phyloP scores from a whole-genome alignment of 495 filamentous ascomycete genomes.

The Halenospora varia region DNA sequence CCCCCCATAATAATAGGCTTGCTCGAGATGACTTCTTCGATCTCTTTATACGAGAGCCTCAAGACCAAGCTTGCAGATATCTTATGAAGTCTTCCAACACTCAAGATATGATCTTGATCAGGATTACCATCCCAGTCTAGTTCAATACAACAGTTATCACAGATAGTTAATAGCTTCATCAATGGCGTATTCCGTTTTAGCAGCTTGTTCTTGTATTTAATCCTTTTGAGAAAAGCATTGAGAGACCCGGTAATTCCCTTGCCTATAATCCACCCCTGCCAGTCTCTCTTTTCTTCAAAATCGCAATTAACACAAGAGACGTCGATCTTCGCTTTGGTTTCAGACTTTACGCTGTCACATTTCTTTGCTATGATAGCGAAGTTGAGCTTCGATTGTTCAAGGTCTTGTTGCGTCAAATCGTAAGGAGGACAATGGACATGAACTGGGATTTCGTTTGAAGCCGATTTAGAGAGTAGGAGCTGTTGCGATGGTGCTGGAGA shows the following conservation, averaged over 20 bases:
- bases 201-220: background rate
- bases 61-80: constrained; percentile 4
- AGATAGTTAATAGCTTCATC: constrained; percentile 5
- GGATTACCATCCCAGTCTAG: constrained; percentile 1
- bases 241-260: background rate
- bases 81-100: background rate
- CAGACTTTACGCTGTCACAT: constrained; percentile 1
- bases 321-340: constrained; percentile 2
- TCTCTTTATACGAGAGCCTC: background rate
- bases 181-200: constrained; percentile 1
- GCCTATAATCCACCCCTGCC: constrained; percentile 1
- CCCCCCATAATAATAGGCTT: background rate
- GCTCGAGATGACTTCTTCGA: background rate
- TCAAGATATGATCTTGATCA: constrained; percentile 1
- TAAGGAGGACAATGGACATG: background rate
- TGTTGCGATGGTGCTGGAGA: constrained; percentile 3
- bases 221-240: background rate
- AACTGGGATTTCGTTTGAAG: background rate
- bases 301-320: constrained; percentile 3
- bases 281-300: constrained; percentile 3
- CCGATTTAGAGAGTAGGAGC: constrained; percentile 1
- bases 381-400: background rate
- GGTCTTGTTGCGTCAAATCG: constrained; percentile 1
- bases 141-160: constrained; percentile 1
- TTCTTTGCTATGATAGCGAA: constrained; percentile 1